Base-by-base conservation (phyloP, 108 stramenopile species). In the Cyclotella atomus region DNA sequence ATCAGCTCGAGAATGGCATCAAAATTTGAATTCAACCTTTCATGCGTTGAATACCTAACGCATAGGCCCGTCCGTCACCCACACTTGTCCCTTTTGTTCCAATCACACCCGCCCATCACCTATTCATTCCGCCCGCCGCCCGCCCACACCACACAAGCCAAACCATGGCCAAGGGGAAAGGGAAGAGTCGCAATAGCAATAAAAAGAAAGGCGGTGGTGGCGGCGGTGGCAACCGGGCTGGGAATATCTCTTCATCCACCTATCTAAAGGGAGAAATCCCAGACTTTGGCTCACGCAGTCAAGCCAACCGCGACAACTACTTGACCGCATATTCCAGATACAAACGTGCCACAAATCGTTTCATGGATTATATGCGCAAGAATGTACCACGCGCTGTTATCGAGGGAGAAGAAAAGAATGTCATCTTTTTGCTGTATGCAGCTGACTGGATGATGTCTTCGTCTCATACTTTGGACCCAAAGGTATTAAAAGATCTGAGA, bases 401-500 rank as follows among this genome's bases (percentile, higher is more conserved):
- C 19, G 47, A 41, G 33, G 70, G 24, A n/a, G 63, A 17, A 27
- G 54, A 59, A 7, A 33, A 46, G 52, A 65, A 61, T 16, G 62
- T 65, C 30, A 56, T 71, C 41, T 44, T 45, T 45, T 35, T 85
- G 0, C 41, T 82, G 29, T 77, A 38, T 47, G 74, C 74, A 49
- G 81, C 75, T 7, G 85, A 85, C 53, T 73, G 72, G 50, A 59
- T 85, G 77, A 69, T 8, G 14, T 28, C 44, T 10, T 24, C 47
- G 19, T 36, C 60, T 47, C 50, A 65, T 35, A 30, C 29, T 15
- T 7, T 85, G 7, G 75, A 75, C 35, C 62, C 47, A 10, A 34
- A 20, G 4, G 19, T 74, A 36, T 64, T 85, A 68, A 59, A 54
- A 43, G 84, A 85, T 82, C 68, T 85, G 19, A 76, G 73, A 47